Evolutionary conservation across 805 yeast species (phyloP), one percentile per base, ranked within the genome.

Genomic region (Pichia thaimueangensis): DNA sequence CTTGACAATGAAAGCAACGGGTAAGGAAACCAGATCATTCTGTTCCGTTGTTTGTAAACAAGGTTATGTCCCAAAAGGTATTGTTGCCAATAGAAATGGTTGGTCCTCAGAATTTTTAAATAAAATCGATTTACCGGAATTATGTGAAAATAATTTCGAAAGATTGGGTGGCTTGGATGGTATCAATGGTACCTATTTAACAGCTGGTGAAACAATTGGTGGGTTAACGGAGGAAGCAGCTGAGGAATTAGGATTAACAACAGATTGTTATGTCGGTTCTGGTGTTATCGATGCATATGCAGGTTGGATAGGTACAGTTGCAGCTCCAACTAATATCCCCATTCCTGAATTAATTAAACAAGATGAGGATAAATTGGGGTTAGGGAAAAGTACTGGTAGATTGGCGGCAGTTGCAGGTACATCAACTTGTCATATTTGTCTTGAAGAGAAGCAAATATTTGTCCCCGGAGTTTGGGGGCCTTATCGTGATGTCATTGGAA

Each of bases 391-490:
- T 5, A 72, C 82, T 51, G 94, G 95, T 45, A 76, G 97, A 54
- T 71, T 93, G 51, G 97, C 98, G 13, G 96, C 97, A 2, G 97
- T 93, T 17, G 97, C 98, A 0, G 98, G 98, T 47, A 93, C 98
- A 6, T 88, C 97, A 2, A 93, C 98, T 1, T 93, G 98, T 60
- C 97, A 93, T 63, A 80, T 93, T 53, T 88, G 86, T 44, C 73
- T 91, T 73, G 82, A 95, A 23, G 73, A 76, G 47, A 82, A 86
- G 24, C 84, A 96, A 0, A 78, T 87, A 34, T 89, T 91, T 60
- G 97, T 91, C 9, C 78, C 86, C 34, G 98, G 98, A 47, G 96
- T 93, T 27, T 93, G 98, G 98, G 98, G 98, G 12, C 98, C 98
- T 2, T 93, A 93, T 65, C 74, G 88, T 56, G 96, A 89, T 62